Evolutionary conservation across 2,329 filamentous ascomycete genomes (phyloP).

Genomic region (Aspergillus sp.): DNA sequence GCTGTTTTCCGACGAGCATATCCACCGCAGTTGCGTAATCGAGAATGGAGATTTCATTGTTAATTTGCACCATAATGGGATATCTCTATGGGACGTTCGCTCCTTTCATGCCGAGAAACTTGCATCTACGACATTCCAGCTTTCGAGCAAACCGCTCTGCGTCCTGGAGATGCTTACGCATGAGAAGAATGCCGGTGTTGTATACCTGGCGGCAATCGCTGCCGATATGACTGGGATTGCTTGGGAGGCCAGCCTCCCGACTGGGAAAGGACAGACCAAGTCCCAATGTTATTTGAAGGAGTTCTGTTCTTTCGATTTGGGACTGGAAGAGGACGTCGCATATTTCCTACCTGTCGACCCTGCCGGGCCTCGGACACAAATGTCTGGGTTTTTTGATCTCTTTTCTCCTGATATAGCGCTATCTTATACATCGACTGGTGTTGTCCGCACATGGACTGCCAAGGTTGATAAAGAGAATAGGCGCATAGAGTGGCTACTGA

Average conservation of each 20-base stretch:
- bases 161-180: conserved; percentile 68
- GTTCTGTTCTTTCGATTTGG: conserved; percentile 71
- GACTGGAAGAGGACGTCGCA: conserved; percentile 52
- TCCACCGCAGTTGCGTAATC: conserved; percentile 77
- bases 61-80: conserved; percentile 69
- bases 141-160: conserved; percentile 73
- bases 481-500: conserved; percentile 76
- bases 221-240: conserved; percentile 76
- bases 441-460: conserved; percentile 82
- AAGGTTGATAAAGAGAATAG: conserved; percentile 62
- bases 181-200: conserved; percentile 56
- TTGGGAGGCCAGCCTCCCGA: conserved; percentile 71
- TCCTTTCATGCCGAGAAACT: conserved; percentile 59
- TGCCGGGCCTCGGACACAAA: conserved; percentile 69
- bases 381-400: conserved; percentile 77
- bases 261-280: conserved; percentile 27
- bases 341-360: conserved; percentile 80
- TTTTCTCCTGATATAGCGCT: conserved; percentile 85
- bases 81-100: conserved; percentile 80
- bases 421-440: conserved; percentile 74
- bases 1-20: conserved; percentile 67
- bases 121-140: conserved; percentile 56
- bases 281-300: conserved; percentile 55
- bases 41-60: conserved; percentile 76
- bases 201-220: conserved; percentile 78